Evolutionary conservation across 1,139 yeast species (phyloP).

Genomic region (Blastobotrys illinoisensis): DNA sequence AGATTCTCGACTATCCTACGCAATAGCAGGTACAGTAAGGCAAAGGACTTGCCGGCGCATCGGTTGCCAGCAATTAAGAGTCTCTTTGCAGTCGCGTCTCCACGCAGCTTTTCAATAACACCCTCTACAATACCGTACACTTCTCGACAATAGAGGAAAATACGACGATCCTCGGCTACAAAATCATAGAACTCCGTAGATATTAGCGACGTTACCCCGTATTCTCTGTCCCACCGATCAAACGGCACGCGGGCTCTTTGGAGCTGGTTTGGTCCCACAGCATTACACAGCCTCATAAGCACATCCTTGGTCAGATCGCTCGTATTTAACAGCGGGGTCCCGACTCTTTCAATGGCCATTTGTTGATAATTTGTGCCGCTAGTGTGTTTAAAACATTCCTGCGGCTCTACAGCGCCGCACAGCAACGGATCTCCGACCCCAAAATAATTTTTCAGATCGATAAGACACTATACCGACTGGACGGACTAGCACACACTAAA

Average conservation of each 20-base stretch:
- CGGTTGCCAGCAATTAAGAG: not conserved
- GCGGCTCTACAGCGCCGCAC: not conserved
- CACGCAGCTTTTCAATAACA: not conserved
- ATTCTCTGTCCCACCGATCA: not conserved
- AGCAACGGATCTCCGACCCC: not conserved
- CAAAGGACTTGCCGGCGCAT: not conserved
- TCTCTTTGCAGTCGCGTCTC: not conserved
- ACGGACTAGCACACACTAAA: not conserved
- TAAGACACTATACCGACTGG: not conserved
- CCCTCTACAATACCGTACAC: not conserved
- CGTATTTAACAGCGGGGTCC: not conserved
- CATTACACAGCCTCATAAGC: not conserved
- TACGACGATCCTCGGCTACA: not conserved
- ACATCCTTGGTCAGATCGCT: not conserved
- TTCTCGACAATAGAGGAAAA: not conserved
- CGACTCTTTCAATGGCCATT: not conserved
- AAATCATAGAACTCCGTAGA: not conserved
- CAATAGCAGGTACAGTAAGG: not conserved
- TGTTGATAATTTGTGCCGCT: not conserved
- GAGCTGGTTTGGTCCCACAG: not conserved
- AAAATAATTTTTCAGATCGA: not conserved
- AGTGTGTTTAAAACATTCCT: not conserved
- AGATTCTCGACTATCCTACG: not conserved
- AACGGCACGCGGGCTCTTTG: not conserved
- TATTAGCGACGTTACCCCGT: not conserved